Percentiles rank a stretch among this genome's conserved stretches.
These are phyloP conservation scores for Tranzscheliella williamsii DNA, from an alignment of 1,284 basidiomycete genomes.

Conservation along the genomic window DNA sequence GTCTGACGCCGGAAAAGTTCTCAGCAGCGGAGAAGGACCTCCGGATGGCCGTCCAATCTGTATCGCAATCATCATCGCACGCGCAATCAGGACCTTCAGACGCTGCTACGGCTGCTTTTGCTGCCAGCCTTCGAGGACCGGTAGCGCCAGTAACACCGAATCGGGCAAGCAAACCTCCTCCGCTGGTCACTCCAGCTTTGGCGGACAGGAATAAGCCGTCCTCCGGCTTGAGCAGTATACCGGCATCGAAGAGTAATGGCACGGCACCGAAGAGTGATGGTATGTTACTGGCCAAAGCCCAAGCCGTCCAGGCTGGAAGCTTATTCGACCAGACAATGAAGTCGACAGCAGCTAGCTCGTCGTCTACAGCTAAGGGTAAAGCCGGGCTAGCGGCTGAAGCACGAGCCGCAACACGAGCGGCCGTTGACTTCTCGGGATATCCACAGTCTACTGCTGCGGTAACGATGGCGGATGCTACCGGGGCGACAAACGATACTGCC, in stretches of 20 bases:
- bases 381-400: background rate
- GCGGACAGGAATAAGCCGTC: no score
- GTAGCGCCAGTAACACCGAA: background rate
- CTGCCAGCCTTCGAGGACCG: slow-evolving; percentile 5
- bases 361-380: background rate
- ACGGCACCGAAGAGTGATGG: slow-evolving; percentile 6
- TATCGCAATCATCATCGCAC: slow-evolving; percentile 15
- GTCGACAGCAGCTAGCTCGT: background rate
- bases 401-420: no score
- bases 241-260: background rate
- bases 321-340: slow-evolving; percentile 33
- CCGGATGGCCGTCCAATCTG: slow-evolving; percentile 21
- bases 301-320: slow-evolving; percentile 31
- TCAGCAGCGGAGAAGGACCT: slow-evolving; percentile 33
- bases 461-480: no score
- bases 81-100: slow-evolving; percentile 24
- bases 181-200: slow-evolving; percentile 3
- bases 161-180: slow-evolving; percentile 3
- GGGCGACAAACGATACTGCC: no score
- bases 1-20: slow-evolving; percentile 28
- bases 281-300: slow-evolving; percentile 35
- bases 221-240: no score
- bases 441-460: no score
- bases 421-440: no score
- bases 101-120: slow-evolving; percentile 9